These are phyloP conservation scores for Sugiyamaella smithiae DNA, from an alignment of 805 yeast species.

Conservation along the genomic window DNA sequence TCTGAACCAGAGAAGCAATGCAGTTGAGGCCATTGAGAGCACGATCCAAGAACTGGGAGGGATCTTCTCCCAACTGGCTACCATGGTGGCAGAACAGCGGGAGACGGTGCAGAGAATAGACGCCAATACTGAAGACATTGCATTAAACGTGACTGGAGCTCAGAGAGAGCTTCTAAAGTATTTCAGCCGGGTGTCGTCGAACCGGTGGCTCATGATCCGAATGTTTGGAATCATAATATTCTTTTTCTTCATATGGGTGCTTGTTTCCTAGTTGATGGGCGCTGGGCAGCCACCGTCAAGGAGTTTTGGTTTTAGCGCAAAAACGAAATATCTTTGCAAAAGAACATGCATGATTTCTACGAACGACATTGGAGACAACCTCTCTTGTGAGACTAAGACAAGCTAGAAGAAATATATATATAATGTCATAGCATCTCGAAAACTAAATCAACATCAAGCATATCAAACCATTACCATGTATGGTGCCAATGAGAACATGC, in stretches of 20 bases:
- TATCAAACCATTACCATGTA: no score
- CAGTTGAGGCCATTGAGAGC: constrained; percentile 95
- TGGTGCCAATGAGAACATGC: no score
- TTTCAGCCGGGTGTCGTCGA: constrained; percentile 80
- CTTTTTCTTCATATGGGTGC: constrained; percentile 17
- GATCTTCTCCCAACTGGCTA: constrained; percentile 88
- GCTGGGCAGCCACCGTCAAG: no score
- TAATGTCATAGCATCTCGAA: no score
- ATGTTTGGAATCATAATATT: constrained; percentile 78
- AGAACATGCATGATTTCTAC: not conserved
- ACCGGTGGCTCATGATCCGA: constrained; percentile 88
- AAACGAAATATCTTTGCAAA: not conserved
- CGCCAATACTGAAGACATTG: constrained; percentile 89
- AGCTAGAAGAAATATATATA: not conserved
- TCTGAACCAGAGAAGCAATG: constrained; percentile 77
- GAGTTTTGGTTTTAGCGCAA: no score
- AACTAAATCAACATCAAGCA: no score
- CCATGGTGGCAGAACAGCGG: constrained; percentile 97
- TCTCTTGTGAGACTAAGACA: not conserved
- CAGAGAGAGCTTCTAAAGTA: constrained; percentile 90
- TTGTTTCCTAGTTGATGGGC: constrained; percentile 12
- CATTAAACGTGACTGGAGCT: constrained; percentile 86
- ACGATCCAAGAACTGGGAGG: constrained; percentile 96
- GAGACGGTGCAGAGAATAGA: constrained; percentile 95
- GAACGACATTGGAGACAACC: no score